phyloP scores from a whole-genome alignment of 768 basidiomycete genomes.

The Trametopsis cervina region DNA sequence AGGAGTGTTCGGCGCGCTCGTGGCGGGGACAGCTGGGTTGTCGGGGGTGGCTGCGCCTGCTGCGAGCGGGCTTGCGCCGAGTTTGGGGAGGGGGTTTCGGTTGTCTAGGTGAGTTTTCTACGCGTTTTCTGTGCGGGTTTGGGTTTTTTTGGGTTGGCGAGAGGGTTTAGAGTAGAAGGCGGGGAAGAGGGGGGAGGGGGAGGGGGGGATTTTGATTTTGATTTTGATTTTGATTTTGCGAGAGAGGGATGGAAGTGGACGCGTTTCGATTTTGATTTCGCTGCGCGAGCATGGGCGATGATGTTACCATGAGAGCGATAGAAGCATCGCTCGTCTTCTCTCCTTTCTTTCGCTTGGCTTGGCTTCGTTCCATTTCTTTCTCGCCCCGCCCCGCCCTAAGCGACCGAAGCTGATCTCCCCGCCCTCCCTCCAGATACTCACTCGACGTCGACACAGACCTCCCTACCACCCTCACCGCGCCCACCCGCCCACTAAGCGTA shows the following conservation, averaged over 20 bases:
- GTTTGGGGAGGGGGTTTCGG: conserved; percentile 58
- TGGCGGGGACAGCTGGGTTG: conserved; percentile 62
- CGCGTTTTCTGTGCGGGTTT: too few species aligned
- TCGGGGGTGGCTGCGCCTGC: conserved; percentile 53
- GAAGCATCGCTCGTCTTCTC: too few species aligned
- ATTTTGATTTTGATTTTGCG: neutral
- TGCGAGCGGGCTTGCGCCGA: conserved; percentile 44
- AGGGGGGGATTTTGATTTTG: neutral
- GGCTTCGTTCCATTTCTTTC: too few species aligned
- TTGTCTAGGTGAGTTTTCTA: conserved; percentile 44
- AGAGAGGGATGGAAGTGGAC: neutral
- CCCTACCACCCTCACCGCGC: neutral
- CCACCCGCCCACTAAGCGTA: neutral
- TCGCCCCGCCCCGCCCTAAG: too few species aligned
- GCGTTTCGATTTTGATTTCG: too few species aligned
- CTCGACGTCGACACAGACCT: neutral
- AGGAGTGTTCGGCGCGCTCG: conserved; percentile 65
- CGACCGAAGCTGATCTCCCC: neutral
- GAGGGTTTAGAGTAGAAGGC: too few species aligned
- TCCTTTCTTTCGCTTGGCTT: too few species aligned
- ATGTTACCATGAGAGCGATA: too few species aligned
- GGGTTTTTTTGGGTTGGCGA: too few species aligned
- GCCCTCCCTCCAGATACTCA: conserved; percentile 3
- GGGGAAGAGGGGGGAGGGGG: too few species aligned
- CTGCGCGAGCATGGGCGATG: too few species aligned